These are phyloP conservation scores for Pseudogymnoascus destructans DNA, from an alignment of 2,329 filamentous ascomycete genomes.

Conservation along the genomic window DNA sequence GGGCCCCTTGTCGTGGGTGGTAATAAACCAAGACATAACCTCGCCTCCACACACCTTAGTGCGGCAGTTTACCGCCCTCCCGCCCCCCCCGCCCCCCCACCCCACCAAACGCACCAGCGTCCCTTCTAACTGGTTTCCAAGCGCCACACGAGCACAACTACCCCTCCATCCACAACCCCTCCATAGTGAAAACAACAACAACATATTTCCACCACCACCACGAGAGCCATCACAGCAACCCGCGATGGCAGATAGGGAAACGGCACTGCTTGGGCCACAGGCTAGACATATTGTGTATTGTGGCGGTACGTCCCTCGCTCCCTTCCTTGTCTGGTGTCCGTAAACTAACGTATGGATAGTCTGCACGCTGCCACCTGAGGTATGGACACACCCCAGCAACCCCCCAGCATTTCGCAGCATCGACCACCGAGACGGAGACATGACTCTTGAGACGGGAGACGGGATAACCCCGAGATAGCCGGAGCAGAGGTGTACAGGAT, in stretches of 20 bases:
- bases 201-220: slow-evolving; percentile 28
- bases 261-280: slow-evolving; percentile 21
- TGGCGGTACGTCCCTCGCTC: slow-evolving; percentile 18
- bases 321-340: background rate
- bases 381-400: slow-evolving; percentile 24
- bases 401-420: background rate
- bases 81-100: background rate
- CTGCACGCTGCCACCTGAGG: slow-evolving; percentile 53
- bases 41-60: background rate
- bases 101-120: background rate
- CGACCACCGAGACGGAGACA: background rate
- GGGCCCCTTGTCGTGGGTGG: background rate
- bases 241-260: slow-evolving; percentile 11
- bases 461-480: background rate
- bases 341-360: slow-evolving; percentile 31
- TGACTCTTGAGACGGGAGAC: background rate
- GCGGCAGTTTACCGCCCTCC: background rate
- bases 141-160: background rate
- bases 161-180: background rate
- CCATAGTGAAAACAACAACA: background rate
- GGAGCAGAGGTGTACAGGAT: background rate
- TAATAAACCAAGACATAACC: background rate
- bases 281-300: slow-evolving; percentile 25
- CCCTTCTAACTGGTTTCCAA: background rate
- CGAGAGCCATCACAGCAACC: background rate